Conservation (phyloP, 1,139 yeast species). For the Scheffersomyces titani region DNA sequence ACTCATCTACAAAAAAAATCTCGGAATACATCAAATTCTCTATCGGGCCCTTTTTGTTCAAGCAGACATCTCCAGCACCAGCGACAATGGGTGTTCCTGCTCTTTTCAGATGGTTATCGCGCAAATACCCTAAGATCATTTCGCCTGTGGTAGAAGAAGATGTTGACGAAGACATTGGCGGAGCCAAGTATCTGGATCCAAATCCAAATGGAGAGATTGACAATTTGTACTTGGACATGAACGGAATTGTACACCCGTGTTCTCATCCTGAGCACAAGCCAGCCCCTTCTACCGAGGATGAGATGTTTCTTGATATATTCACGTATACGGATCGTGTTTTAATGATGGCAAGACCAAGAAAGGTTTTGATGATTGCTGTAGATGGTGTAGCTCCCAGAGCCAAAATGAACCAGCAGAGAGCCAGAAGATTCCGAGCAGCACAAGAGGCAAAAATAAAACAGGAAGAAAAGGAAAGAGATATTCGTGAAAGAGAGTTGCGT, state of each 20-base stretch:
- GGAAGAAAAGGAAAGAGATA: constrained; percentile 58
- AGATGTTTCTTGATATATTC: constrained; percentile 89
- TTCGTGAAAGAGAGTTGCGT: constrained; percentile 51
- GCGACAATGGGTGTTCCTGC: constrained; percentile 82
- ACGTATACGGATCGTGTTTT: constrained; percentile 86
- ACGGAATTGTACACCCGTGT: constrained; percentile 97
- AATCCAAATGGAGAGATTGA: constrained; percentile 97
- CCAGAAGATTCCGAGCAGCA: constrained; percentile 94
- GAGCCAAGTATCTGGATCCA: constrained; percentile 68
- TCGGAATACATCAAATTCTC: background rate
- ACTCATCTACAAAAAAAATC: background rate
- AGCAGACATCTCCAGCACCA: background rate
- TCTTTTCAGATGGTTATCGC: constrained; percentile 92
- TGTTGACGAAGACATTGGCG: constrained; percentile 53
- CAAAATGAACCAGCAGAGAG: constrained; percentile 97
- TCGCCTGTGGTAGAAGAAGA: constrained; percentile 86
- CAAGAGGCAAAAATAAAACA: constrained; percentile 78
- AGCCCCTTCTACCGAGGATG: constrained; percentile 92
- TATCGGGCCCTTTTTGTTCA: background rate
- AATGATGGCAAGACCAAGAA: constrained; percentile 93
- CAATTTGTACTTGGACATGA: constrained; percentile 90
- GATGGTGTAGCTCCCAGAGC: constrained; percentile 99
- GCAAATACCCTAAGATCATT: constrained; percentile 91
- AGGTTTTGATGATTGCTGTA: constrained; percentile 89
- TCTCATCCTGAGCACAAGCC: constrained; percentile 95